Conservation (phyloP, 1,284 basidiomycete species). For the Ceraceosorus guamensis region DNA sequence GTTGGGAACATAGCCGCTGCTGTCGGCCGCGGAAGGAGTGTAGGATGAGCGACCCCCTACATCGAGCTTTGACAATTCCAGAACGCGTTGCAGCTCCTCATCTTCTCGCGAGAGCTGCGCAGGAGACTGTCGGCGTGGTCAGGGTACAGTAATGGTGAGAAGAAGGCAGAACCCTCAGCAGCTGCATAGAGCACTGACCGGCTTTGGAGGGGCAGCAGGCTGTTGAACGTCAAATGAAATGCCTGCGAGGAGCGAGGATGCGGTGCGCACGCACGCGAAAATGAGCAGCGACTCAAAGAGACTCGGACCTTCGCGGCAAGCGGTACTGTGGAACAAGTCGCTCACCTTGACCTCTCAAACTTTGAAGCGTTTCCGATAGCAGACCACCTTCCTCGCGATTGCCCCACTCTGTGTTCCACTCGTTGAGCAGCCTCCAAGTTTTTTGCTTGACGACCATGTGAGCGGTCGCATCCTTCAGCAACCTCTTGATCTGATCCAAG, state of each 20-base stretch:
- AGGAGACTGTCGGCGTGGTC: slow-evolving; percentile 11
- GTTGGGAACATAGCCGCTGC: slow-evolving; percentile 1
- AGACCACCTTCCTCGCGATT: slow-evolving; percentile 75
- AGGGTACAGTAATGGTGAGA: not conserved
- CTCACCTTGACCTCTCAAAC: slow-evolving; percentile 68
- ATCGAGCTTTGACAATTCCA: slow-evolving; percentile 41
- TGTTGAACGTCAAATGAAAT: slow-evolving; percentile 21
- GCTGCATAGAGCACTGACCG: not conserved
- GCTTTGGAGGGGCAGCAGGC: slow-evolving; percentile 1
- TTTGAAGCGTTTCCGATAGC: slow-evolving; percentile 82
- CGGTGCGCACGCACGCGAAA: not conserved
- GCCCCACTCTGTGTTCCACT: slow-evolving; percentile 67
- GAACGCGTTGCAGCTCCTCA: slow-evolving; percentile 42
- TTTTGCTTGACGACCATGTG: slow-evolving; percentile 79
- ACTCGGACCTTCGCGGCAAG: slow-evolving; percentile 1
- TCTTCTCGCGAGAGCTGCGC: slow-evolving; percentile 42
- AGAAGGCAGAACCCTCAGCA: not conserved
- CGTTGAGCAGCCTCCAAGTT: slow-evolving; percentile 65
- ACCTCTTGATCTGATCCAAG: slow-evolving; percentile 74
- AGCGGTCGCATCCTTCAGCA: slow-evolving; percentile 83
- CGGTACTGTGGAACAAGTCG: not conserved
- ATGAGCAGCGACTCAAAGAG: not conserved
- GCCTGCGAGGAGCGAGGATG: slow-evolving; percentile 6
- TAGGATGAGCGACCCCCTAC: slow-evolving; percentile 30
- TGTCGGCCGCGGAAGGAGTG: not conserved